These are phyloP conservation scores for Cladophialophora carrionii DNA, from an alignment of 2,329 filamentous ascomycete genomes.

Conservation along the genomic window DNA sequence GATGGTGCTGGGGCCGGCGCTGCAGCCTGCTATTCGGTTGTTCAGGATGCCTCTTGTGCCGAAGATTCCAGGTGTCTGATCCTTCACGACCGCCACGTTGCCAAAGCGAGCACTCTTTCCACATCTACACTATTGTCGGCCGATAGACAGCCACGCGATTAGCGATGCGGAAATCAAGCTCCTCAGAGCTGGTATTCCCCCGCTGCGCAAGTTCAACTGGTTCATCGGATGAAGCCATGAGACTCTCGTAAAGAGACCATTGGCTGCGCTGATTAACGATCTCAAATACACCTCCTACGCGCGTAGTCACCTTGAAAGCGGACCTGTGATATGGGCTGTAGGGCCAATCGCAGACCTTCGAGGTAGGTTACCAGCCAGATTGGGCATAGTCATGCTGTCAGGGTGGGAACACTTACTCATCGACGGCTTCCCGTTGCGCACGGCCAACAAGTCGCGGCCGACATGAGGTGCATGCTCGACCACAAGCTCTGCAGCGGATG, in stretches of 20 bases:
- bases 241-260: neutral
- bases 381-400: neutral
- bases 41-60: neutral
- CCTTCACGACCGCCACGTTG: neutral
- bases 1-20: neutral
- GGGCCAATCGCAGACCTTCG: neutral
- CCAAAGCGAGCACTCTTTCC: neutral
- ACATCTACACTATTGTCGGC: neutral
- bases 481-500: neutral
- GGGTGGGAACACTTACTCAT: conserved; percentile 8
- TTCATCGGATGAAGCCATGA: neutral
- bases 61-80: neutral
- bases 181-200: neutral
- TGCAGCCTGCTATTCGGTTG: neutral
- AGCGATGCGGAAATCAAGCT: neutral
- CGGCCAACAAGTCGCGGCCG: neutral
- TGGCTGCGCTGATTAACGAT: conserved; percentile 2
- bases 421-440: neutral
- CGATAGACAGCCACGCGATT: neutral
- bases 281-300: neutral
- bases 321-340: neutral
- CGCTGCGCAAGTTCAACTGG: neutral
- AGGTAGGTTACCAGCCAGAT: neutral
- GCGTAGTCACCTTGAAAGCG: neutral
- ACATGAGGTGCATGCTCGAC: neutral